phyloP scores from a whole-genome alignment of 768 basidiomycete genomes.

The Xanthoconium stramineum region DNA sequence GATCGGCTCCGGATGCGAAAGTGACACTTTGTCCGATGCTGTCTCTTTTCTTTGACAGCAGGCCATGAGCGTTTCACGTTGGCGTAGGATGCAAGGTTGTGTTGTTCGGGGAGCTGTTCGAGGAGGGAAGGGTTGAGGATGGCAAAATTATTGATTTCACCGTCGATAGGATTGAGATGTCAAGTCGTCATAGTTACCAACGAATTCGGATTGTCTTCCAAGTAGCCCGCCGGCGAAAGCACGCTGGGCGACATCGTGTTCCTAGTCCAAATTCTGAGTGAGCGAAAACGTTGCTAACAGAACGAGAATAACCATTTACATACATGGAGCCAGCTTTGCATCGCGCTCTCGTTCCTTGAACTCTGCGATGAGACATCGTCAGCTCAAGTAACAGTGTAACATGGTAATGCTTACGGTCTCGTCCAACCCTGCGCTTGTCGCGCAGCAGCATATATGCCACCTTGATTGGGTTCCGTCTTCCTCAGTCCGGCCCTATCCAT shows the following conservation, averaged over 20 bases:
- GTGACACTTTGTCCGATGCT: slow-evolving; percentile 90
- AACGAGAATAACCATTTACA: slow-evolving; percentile 42
- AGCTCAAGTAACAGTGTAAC: slow-evolving; percentile 7
- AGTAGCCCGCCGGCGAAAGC: slow-evolving; percentile 60
- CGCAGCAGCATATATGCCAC: slow-evolving; percentile 93
- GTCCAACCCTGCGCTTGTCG: slow-evolving; percentile 81
- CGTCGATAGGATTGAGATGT: slow-evolving; percentile 38
- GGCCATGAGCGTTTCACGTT: slow-evolving; percentile 44
- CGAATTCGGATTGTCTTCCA: slow-evolving; percentile 77
- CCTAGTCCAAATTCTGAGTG: slow-evolving; percentile 48
- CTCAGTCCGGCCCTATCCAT: slow-evolving; percentile 90
- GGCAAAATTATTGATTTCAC: slow-evolving; percentile 64
- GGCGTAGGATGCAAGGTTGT: slow-evolving; percentile 68
- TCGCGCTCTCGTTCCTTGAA: slow-evolving; percentile 86
- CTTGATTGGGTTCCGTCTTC: slow-evolving; percentile 92
- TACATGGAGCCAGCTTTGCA: slow-evolving; percentile 75
- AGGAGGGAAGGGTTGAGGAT: slow-evolving; percentile 89
- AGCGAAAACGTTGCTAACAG: not conserved
- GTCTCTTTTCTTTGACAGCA: slow-evolving; percentile 58
- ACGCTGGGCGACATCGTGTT: slow-evolving; percentile 65
- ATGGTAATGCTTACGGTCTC: slow-evolving; percentile 63
- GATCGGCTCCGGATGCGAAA: slow-evolving; percentile 94
- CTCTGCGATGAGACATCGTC: slow-evolving; percentile 52
- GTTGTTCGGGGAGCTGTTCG: slow-evolving; percentile 55
- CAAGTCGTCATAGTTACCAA: slow-evolving; percentile 35